Percentiles rank a stretch among this genome's conserved stretches.
Conservation (phyloP, 2,329 filamentous ascomycete species). For the Stachybotrys echinatus region DNA sequence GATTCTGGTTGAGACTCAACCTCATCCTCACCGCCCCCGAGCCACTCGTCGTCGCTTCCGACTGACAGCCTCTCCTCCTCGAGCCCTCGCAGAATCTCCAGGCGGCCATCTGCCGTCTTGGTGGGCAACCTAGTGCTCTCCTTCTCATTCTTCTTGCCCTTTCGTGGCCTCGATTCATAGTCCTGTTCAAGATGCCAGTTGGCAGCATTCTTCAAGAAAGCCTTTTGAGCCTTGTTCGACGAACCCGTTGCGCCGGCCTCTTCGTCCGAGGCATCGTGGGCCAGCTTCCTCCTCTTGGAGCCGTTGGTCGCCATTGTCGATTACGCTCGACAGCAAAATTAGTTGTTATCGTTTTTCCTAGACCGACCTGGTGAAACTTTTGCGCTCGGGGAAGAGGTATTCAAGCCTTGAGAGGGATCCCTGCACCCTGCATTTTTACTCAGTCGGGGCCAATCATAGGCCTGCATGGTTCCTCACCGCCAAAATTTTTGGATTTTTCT, state of each 20-base stretch:
- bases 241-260: slow-evolving; percentile 20
- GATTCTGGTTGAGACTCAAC: slow-evolving; percentile 39
- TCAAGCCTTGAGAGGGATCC: slow-evolving; percentile 6
- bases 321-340: slow-evolving; percentile 5
- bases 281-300: slow-evolving; percentile 54
- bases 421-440: no score
- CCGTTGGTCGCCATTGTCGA: slow-evolving; percentile 41
- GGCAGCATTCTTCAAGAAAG: slow-evolving; percentile 68
- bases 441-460: slow-evolving; percentile 17
- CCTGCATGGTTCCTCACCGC: slow-evolving; percentile 23
- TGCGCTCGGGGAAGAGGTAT: neutral
- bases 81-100: slow-evolving; percentile 54
- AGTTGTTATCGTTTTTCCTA: slow-evolving; percentile 14
- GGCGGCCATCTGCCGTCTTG: slow-evolving; percentile 72
- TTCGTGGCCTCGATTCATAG: slow-evolving; percentile 77
- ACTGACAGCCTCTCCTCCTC: slow-evolving; percentile 56
- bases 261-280: slow-evolving; percentile 43
- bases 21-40: slow-evolving; percentile 55
- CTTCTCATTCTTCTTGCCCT: slow-evolving; percentile 67
- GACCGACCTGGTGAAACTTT: neutral
- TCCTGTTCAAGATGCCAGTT: slow-evolving; percentile 90
- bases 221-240: slow-evolving; percentile 44
- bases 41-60: slow-evolving; percentile 57
- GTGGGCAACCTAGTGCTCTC: slow-evolving; percentile 77
- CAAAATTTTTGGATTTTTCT: slow-evolving; percentile 32